A percentile compares a stretch with the other conserved stretches of the same genome.
Evolutionary conservation across 495 filamentous ascomycete species (phyloP).

Genomic region (Immersiella caudata): DNA sequence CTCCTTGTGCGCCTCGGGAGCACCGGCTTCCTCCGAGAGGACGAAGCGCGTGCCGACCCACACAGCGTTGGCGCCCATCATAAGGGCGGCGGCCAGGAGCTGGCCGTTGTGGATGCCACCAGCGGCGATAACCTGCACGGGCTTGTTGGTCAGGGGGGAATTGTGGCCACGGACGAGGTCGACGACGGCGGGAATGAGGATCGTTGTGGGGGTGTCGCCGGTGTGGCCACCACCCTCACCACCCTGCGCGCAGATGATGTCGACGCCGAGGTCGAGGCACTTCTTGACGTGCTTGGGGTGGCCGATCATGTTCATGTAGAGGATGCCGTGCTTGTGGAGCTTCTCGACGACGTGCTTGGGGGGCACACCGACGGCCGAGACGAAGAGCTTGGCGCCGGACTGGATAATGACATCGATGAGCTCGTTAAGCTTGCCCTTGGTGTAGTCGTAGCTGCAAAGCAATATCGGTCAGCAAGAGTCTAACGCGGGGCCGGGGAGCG

Average conservation of each 20-base stretch:
- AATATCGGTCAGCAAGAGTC: neutral
- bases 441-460: conserved; percentile 88
- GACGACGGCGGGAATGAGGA: conserved; percentile 83
- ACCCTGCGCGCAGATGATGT: conserved; percentile 86
- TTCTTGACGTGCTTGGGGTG: conserved; percentile 99
- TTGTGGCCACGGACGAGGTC: conserved; percentile 78
- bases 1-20: conserved; percentile 93
- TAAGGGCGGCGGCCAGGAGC: conserved; percentile 83
- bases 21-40: conserved; percentile 89
- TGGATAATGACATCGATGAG: conserved; percentile 91
- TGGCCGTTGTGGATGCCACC: conserved; percentile 95
- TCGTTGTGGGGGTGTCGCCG: conserved; percentile 70
- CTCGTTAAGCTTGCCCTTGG: conserved; percentile 94
- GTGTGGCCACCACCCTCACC: conserved; percentile 85
- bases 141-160: conserved; percentile 81
- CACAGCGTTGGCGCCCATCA: conserved; percentile 89
- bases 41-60: conserved; percentile 98
- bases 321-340: conserved; percentile 81
- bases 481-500: conserved; percentile 28
- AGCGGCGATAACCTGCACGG: conserved; percentile 89
- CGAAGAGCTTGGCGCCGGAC: conserved; percentile 87
- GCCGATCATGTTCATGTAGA: conserved; percentile 99
- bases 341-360: conserved; percentile 85
- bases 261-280: conserved; percentile 84
- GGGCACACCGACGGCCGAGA: conserved; percentile 93